Evolutionary conservation across 139 green algal species (phyloP).

Genomic region (Coelastrella sp.): DNA sequence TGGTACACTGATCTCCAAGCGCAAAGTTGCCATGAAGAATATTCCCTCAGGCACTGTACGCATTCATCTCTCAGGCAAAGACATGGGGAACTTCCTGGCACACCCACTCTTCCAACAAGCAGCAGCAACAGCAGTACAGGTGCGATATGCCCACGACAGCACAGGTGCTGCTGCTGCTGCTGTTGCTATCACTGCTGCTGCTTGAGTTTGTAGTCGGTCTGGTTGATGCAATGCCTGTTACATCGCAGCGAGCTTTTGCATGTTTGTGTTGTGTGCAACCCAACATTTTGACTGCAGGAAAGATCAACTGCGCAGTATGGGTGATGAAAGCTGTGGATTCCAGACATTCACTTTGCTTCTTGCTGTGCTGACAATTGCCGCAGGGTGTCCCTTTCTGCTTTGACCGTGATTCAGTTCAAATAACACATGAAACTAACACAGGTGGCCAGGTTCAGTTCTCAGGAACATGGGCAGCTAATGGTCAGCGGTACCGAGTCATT

Average conservation of each 20-base stretch:
- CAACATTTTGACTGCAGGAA: no score
- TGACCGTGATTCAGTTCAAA: conserved; percentile 14
- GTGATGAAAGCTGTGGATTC: no score
- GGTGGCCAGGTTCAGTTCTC: conserved; percentile 3
- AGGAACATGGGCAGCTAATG: conserved; percentile 38
- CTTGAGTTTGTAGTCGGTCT: no score
- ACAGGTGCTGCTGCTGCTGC: no score
- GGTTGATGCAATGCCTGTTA: no score
- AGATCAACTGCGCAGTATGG: no score
- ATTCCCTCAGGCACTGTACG: conserved; percentile 4
- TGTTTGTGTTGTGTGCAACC: no score
- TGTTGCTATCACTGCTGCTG: no score
- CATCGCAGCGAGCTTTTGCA: no score
- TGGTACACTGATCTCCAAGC: conserved; percentile 21
- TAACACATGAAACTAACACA: not conserved
- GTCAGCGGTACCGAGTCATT: conserved; percentile 22
- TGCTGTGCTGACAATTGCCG: not conserved
- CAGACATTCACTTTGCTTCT: not conserved
- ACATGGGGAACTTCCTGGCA: conserved; percentile 43
- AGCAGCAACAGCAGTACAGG: conserved; percentile 26
- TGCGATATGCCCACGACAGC: not conserved
- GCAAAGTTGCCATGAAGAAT: conserved; percentile 27
- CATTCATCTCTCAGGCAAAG: conserved; percentile 26
- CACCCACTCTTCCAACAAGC: conserved; percentile 37
- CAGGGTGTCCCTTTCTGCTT: conserved; percentile 27